A percentile compares a stretch with the other conserved stretches of the same genome.
Conservation (phyloP, 2,329 filamentous ascomycete genomes). For the Colletotrichum sp. region DNA sequence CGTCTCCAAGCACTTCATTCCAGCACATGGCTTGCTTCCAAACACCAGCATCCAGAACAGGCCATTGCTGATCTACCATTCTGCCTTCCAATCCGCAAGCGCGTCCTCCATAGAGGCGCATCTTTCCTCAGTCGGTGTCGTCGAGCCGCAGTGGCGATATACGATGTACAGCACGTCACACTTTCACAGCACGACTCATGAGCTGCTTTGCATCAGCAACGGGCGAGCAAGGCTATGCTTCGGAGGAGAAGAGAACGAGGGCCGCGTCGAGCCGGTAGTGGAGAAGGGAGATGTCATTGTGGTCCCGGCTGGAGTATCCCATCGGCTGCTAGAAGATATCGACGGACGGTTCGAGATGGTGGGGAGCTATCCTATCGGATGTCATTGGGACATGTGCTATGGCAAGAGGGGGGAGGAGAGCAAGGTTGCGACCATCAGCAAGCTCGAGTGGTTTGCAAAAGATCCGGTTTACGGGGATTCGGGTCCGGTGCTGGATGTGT, state of each 20-base stretch:
- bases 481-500: slow-evolving; percentile 5
- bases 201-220: slow-evolving; percentile 64
- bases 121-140: slow-evolving; percentile 56
- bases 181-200: slow-evolving; percentile 72
- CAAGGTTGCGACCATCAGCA: slow-evolving; percentile 37
- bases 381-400: slow-evolving; percentile 76
- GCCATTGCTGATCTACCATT: slow-evolving; percentile 70
- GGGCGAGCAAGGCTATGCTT: slow-evolving; percentile 69
- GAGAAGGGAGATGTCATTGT: slow-evolving; percentile 67
- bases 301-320: slow-evolving; percentile 69
- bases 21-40: slow-evolving; percentile 59
- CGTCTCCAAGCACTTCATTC: slow-evolving; percentile 64
- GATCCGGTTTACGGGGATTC: slow-evolving; percentile 25
- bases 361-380: slow-evolving; percentile 64
- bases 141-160: slow-evolving; percentile 69
- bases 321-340: slow-evolving; percentile 64
- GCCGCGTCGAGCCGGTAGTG: slow-evolving; percentile 59
- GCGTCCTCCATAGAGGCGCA: slow-evolving; percentile 61
- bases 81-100: slow-evolving; percentile 52
- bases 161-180: slow-evolving; percentile 71
- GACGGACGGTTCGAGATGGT: slow-evolving; percentile 67
- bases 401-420: slow-evolving; percentile 60
- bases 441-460: slow-evolving; percentile 20
- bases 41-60: slow-evolving; percentile 69
- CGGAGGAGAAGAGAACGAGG: slow-evolving; percentile 66